Conservation (phyloP, 768 basidiomycete species). For the Cyathus striatus region DNA sequence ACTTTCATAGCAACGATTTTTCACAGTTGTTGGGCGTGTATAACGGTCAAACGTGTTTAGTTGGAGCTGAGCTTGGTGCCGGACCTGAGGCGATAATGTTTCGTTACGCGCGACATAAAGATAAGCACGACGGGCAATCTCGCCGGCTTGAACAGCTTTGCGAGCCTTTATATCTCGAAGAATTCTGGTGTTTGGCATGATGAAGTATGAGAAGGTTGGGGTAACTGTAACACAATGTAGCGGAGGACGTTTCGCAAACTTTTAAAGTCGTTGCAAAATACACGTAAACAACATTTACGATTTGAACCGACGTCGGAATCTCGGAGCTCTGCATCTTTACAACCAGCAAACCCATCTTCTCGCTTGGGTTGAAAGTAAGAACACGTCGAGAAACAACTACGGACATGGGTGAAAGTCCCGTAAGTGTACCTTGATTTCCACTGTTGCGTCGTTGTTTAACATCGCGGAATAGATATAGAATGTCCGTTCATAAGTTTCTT, state of each 20-base stretch:
- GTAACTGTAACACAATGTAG: background rate
- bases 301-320: too few species aligned
- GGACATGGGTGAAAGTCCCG: slow-evolving; percentile 20
- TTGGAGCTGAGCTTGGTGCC: slow-evolving; percentile 92
- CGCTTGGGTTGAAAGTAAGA: too few species aligned
- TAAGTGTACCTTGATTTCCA: too few species aligned
- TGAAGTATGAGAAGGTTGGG: background rate
- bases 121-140: slow-evolving; percentile 84
- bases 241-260: too few species aligned
- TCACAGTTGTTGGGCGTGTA: slow-evolving; percentile 81
- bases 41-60: slow-evolving; percentile 82
- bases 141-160: slow-evolving; percentile 63
- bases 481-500: slow-evolving; percentile 53
- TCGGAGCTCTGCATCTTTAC: too few species aligned
- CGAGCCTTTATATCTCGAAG: slow-evolving; percentile 80
- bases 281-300: too few species aligned
- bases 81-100: slow-evolving; percentile 79
- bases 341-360: too few species aligned
- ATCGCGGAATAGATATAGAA: slow-evolving; percentile 31
- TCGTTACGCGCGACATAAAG: slow-evolving; percentile 92
- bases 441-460: too few species aligned
- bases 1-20: slow-evolving; percentile 83
- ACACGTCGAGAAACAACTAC: too few species aligned
- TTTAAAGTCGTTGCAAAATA: too few species aligned
- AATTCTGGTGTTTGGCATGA: slow-evolving; percentile 44